These are phyloP conservation scores for Gossypioides kirkii DNA, from an alignment of 345 rosid species.

Conservation along the genomic window DNA sequence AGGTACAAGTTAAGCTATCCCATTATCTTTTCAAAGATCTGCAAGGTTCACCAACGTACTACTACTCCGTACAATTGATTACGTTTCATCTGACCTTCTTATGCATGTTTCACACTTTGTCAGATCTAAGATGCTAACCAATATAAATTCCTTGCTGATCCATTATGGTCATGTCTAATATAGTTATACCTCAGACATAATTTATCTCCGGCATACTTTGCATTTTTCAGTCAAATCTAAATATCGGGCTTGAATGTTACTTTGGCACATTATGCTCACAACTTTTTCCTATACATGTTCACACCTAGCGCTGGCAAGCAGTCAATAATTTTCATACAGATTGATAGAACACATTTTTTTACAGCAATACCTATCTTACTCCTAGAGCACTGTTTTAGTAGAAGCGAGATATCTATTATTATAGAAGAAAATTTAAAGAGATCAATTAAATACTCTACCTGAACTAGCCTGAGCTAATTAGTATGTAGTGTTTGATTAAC, in stretches of 20 bases:
- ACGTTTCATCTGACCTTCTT: not conserved
- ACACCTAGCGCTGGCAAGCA: not conserved
- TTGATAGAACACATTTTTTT: not conserved
- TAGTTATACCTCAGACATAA: not conserved
- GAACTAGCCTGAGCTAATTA: not conserved
- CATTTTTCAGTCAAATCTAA: not conserved
- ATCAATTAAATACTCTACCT: not conserved
- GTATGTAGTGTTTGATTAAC: not conserved
- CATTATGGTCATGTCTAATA: not conserved
- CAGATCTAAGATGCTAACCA: not conserved
- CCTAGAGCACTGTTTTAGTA: not conserved
- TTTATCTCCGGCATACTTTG: not conserved
- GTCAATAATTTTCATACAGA: not conserved
- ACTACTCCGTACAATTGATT: not conserved
- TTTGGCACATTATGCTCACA: not conserved
- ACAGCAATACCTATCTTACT: not conserved
- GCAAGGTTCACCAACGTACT: not conserved
- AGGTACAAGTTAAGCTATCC: not conserved
- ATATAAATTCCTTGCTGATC: not conserved
- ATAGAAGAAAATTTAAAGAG: not conserved
- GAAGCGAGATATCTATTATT: not conserved
- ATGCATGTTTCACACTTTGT: not conserved
- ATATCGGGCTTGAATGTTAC: not conserved
- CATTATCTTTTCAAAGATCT: not conserved
- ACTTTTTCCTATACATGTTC: not conserved